A percentile compares a stretch with the other conserved stretches of the same genome.
Conservation (phyloP, 2,329 filamentous ascomycete genomes). For the Ustulina deusta region DNA sequence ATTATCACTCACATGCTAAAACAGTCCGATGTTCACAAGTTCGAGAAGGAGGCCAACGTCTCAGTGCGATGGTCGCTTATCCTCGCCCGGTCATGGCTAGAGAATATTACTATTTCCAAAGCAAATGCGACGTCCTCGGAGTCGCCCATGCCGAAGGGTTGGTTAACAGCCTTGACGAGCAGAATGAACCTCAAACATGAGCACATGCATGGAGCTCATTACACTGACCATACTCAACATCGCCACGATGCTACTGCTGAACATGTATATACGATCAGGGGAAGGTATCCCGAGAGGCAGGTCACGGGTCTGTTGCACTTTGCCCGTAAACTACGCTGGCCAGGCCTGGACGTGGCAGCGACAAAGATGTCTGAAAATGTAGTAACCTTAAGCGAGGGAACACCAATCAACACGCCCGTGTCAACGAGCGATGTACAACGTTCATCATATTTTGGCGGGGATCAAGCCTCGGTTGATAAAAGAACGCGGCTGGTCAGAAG, state of each 20-base stretch:
- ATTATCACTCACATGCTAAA: conserved; percentile 63
- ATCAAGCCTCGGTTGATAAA: conserved; percentile 45
- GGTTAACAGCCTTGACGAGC: conserved; percentile 70
- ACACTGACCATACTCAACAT: conserved; percentile 54
- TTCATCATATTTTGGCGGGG: conserved; percentile 61
- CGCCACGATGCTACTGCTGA: conserved; percentile 51
- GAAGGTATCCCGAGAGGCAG: conserved; percentile 69
- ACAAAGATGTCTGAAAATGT: conserved; percentile 62
- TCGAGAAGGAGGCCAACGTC: conserved; percentile 70
- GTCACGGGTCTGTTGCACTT: conserved; percentile 73
- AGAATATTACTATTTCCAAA: conserved; percentile 71
- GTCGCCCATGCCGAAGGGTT: conserved; percentile 55
- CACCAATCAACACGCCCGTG: conserved; percentile 57
- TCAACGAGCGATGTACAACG: conserved; percentile 54
- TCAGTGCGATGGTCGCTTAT: conserved; percentile 76
- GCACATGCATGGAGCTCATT: conserved; percentile 51
- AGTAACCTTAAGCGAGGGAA: conserved; percentile 56
- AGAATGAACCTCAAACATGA: conserved; percentile 61
- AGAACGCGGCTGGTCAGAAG: conserved; percentile 57
- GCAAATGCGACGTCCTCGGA: conserved; percentile 54
- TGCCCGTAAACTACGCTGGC: conserved; percentile 72
- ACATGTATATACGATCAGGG: conserved; percentile 63
- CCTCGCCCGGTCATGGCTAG: conserved; percentile 74
- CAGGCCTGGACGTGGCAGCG: conserved; percentile 66
- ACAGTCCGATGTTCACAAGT: conserved; percentile 68